A percentile compares a stretch with the other conserved stretches of the same genome.
phyloP scores from a whole-genome alignment of 192 early-diverging fungal species.

The Oehlia diaphana region DNA sequence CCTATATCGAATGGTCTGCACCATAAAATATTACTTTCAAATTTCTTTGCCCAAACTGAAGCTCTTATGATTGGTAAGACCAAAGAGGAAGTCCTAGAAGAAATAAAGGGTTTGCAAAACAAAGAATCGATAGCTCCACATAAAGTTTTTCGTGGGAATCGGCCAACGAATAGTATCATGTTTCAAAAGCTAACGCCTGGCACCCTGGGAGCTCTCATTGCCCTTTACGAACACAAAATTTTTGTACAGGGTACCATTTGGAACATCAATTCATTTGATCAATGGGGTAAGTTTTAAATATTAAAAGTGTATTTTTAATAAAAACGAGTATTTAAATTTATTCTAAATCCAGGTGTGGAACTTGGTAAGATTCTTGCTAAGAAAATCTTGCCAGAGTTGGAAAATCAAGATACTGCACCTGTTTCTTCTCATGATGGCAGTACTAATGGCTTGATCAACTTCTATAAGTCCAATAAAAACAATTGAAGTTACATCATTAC shows the following conservation, averaged over 20 bases:
- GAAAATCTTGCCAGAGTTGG: slow-evolving; percentile 90
- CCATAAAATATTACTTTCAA: slow-evolving; percentile 96
- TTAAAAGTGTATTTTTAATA: slow-evolving; percentile 3
- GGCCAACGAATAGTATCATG: slow-evolving; percentile 95
- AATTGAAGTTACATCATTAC: slow-evolving; percentile 16
- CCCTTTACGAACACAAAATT: slow-evolving; percentile 99
- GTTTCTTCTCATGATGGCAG: slow-evolving; percentile 85
- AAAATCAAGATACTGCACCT: slow-evolving; percentile 38
- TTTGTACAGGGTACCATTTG: slow-evolving; percentile 98
- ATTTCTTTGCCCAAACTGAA: slow-evolving; percentile 99
- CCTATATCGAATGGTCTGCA: slow-evolving; percentile 82
- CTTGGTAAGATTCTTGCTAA: slow-evolving; percentile 98
- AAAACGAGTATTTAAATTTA: background rate
- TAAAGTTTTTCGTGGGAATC: slow-evolving; percentile 98
- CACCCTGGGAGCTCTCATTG: slow-evolving; percentile 90
- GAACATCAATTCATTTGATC: slow-evolving; percentile 97
- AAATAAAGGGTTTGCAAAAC: slow-evolving; percentile 65
- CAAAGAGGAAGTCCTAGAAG: slow-evolving; percentile 74
- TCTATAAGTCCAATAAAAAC: slow-evolving; percentile 66
- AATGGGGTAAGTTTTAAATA: slow-evolving; percentile 60
- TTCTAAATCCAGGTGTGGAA: slow-evolving; percentile 63
- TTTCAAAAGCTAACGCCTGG: slow-evolving; percentile 90
- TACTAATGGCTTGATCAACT: slow-evolving; percentile 98
- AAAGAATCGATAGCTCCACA: slow-evolving; percentile 79
- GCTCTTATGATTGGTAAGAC: slow-evolving; percentile 95